Percentiles rank a stretch among this genome's conserved stretches.
These are phyloP conservation scores for Penicillium brevicompactum DNA, from an alignment of 2,329 filamentous ascomycete species.

Conservation along the genomic window DNA sequence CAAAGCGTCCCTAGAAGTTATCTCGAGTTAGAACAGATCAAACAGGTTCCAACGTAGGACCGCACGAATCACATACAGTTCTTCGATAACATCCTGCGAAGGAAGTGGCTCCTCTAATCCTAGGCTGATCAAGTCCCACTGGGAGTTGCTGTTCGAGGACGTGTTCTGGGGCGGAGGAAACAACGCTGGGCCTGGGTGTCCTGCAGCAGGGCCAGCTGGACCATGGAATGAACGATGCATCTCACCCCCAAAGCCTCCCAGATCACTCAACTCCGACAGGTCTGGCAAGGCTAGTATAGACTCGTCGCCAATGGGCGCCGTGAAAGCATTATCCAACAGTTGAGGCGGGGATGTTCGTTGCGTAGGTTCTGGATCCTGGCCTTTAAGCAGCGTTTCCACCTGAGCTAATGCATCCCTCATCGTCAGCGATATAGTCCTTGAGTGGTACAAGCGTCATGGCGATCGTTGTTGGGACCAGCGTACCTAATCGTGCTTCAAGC, in stretches of 20 bases:
- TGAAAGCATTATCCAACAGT: slow-evolving; percentile 23
- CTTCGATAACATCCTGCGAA: slow-evolving; percentile 77
- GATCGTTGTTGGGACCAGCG: slow-evolving; percentile 17
- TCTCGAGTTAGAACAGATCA: slow-evolving; percentile 14
- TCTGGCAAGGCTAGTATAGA: slow-evolving; percentile 26
- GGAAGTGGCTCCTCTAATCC: slow-evolving; percentile 83
- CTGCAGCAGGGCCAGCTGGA: slow-evolving; percentile 25
- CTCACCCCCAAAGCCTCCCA: slow-evolving; percentile 9
- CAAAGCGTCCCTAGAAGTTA: slow-evolving; percentile 66
- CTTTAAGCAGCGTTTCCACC: slow-evolving; percentile 88
- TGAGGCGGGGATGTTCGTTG: slow-evolving; percentile 35
- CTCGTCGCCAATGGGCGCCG: slow-evolving; percentile 37
- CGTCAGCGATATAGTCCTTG: slow-evolving; percentile 15
- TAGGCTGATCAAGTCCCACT: slow-evolving; percentile 83
- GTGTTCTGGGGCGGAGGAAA: slow-evolving; percentile 24
- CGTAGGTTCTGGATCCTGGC: slow-evolving; percentile 60
- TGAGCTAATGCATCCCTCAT: slow-evolving; percentile 63
- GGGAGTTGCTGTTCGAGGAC: slow-evolving; percentile 50
- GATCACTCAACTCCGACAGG: slow-evolving; percentile 20
- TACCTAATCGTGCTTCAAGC: slow-evolving; percentile 88
- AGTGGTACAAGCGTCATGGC: background rate
- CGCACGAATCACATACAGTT: slow-evolving; percentile 60
- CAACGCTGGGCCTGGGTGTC: slow-evolving; percentile 22
- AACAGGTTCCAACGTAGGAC: background rate
- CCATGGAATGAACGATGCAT: slow-evolving; percentile 26